Evolutionary conservation across 2,329 filamentous ascomycete genomes (phyloP), one percentile per base, ranked within the genome.

Genomic region (Pseudogymnoascus sp.): DNA sequence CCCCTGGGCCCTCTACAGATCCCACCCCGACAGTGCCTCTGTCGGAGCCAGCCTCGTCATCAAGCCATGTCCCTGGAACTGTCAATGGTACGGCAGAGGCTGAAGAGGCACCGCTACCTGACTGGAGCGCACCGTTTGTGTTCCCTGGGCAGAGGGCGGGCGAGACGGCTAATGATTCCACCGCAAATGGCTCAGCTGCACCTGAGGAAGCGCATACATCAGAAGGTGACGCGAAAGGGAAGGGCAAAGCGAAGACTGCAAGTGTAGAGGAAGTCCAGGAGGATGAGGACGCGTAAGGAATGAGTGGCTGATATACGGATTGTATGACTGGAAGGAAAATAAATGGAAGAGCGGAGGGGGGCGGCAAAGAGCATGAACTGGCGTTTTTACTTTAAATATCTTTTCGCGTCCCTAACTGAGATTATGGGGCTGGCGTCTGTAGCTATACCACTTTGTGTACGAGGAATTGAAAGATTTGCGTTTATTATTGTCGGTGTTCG

Each of bases 391-490:
- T 25, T 25, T 4, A 4, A 18, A 14, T 54, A 54, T 54, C 28
- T 54, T 54, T 54, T 54, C 47, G 47, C 47, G 47, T 28, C 28
- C 28, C 16, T 32, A 54, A 54, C 47, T 54, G 32, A 32, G 47
- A 54, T 54, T 54, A 32, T 54, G 47, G 47, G 47, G 47, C 47
- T 54, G 47, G 47, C 47, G 47, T 54, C 47, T 54, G 47, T 54
- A 54, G 47, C 28, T 54, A 54, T 54, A 54, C 47, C 47, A 54
- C 47, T 54, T 54, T 54, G 47, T 54, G 47, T 54, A 54, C 47
- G 47, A 54, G 47, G 47, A 54, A 54, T 54, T 32, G 47, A 54
- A 54, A 54, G 25, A 54, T 54, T 32, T 54, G 47, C 28, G 47
- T 32, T 54, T 54, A 32, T 54, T 54, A 54, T 54, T 14, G 3